Base-by-base conservation (phyloP, 2,329 filamentous ascomycete genomes). In the Epichloe sylvatica region DNA sequence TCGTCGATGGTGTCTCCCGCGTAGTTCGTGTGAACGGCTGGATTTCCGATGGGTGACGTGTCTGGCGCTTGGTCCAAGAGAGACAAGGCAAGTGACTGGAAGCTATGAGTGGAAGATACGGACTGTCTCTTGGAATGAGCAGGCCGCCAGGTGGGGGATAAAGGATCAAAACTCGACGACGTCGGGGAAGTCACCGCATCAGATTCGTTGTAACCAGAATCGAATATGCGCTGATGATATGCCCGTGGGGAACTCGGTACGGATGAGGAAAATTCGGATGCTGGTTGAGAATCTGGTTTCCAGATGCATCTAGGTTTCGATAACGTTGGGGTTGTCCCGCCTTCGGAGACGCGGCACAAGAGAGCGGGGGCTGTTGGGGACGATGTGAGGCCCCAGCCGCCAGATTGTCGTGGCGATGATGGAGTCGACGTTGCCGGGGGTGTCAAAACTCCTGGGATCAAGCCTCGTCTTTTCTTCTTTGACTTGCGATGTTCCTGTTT, bases 131-230 rank as follows among this genome's bases (percentile, higher is more conserved):
- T 83, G 43, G 70, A 69, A 55, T 80, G 76, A 7, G 64, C 61
- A 13, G 70, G 62, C 36, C 65, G 67, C 69, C 78, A 78, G 2
- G 72, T 71, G 2, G 75, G 75, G 78, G 84, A 84, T 58, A 78
- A 70, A 2, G 88, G 85, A 72, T 74, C 77, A 13, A 83, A 70
- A 48, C 81, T 83, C 1, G 88, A 94, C 15, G 85, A 94, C 15
- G 85, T 82, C 0, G 92, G 91, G 37, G 90, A 96, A 1, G 80
- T 83, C 1, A 90, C 86, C 45, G 82, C 76, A 11, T 86, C 89
- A 77, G 82, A 56, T 11, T 65, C 64, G 4, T 52, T 49, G 37
- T 58, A 57, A 47, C 86, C 83, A 17, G 73, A 76, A 62, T 96
- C 91, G 59, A 95, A 96, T 44, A 95, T 71, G 46, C 77, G 77